phyloP scores from a whole-genome alignment of 192 early-diverging fungal species.

The Coemansia guatemalensis region DNA sequence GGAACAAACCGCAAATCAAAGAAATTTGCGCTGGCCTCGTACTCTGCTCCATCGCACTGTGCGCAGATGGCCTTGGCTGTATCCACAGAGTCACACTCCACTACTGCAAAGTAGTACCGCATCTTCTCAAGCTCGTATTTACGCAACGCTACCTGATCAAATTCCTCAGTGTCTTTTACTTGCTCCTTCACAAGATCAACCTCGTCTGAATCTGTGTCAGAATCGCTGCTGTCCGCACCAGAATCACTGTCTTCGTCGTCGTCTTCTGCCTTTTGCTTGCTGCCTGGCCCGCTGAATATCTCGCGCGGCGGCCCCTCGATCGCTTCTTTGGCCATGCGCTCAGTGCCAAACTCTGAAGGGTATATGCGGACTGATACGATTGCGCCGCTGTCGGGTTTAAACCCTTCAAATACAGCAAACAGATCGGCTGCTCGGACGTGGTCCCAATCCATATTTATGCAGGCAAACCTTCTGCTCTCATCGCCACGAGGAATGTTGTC shows the following conservation, averaged over 20 bases:
- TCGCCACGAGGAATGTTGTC: conserved; percentile 59
- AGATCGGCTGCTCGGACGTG: conserved; percentile 86
- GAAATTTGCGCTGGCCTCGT: conserved; percentile 86
- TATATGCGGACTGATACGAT: conserved; percentile 82
- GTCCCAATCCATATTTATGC: conserved; percentile 95
- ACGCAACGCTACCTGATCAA: conserved; percentile 80
- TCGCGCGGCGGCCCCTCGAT: conserved; percentile 47
- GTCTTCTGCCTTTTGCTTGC: conserved; percentile 32
- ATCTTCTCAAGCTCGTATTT: conserved; percentile 91
- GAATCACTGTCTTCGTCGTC: conserved; percentile 29
- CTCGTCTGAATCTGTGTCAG: conserved; percentile 16
- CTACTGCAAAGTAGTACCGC: conserved; percentile 91
- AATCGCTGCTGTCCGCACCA: conserved; percentile 18
- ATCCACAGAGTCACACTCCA: conserved; percentile 83
- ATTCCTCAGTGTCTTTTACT: conserved; percentile 67
- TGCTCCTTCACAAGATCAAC: conserved; percentile 45
- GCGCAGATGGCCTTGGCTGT: conserved; percentile 80
- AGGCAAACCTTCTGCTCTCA: conserved; percentile 74
- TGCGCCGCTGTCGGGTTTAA: conserved; percentile 72
- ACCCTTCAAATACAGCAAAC: conserved; percentile 79
- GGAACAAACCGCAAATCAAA: conserved; percentile 95
- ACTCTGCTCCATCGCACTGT: conserved; percentile 90
- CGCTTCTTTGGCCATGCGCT: conserved; percentile 56
- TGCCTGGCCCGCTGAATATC: conserved; percentile 28
- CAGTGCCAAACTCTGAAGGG: conserved; percentile 73